Conservation (phyloP, 768 basidiomycete species). For the Lactifluus piperatus region DNA sequence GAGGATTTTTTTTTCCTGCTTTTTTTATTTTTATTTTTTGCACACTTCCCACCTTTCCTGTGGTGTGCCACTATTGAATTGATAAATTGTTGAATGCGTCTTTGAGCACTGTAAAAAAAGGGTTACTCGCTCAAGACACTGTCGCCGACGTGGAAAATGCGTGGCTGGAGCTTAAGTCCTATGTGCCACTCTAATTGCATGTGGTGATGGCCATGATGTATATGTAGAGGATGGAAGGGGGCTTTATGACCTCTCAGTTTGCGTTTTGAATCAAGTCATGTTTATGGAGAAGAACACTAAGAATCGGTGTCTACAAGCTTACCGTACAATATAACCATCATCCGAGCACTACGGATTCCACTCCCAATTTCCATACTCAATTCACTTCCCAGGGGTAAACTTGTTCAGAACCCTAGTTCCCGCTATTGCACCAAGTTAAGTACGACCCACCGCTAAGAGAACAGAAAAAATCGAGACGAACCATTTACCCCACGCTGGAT, state of each 20-base stretch:
- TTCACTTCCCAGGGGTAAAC: constrained; percentile 2
- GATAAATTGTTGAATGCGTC: background rate
- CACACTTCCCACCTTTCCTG: no score
- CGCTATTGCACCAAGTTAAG: background rate
- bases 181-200: background rate
- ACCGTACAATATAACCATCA: background rate
- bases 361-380: no score
- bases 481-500: background rate
- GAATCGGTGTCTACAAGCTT: background rate
- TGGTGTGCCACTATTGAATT: background rate
- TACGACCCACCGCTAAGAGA: background rate
- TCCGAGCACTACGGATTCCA: background rate
- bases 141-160: constrained; percentile 30
- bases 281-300: background rate
- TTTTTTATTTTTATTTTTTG: background rate
- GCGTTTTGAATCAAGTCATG: background rate
- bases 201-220: no score
- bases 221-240: no score
- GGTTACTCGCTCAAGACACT: constrained; percentile 32
- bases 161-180: constrained; percentile 27
- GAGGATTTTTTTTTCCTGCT: background rate
- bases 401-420: constrained; percentile 7
- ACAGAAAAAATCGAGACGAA: background rate
- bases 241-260: background rate
- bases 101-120: constrained; percentile 23